A percentile compares a stretch with the other conserved stretches of the same genome.
These are phyloP conservation scores for Glonium stellatum DNA, from an alignment of 495 filamentous ascomycete species.

Conservation along the genomic window DNA sequence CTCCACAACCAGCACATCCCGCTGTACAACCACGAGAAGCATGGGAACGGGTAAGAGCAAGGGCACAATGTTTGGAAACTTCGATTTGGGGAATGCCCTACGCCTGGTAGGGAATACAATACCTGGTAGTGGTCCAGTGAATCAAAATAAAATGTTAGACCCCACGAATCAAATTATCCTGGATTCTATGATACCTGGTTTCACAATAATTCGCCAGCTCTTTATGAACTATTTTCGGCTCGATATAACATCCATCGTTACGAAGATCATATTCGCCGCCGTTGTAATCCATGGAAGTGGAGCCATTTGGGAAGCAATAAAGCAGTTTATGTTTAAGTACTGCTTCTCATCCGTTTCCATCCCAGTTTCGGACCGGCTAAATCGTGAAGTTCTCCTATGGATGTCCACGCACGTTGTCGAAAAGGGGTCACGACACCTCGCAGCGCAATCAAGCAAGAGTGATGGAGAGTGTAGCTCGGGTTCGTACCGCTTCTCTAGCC, in stretches of 20 bases:
- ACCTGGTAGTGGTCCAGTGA: not conserved
- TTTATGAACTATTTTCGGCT: not conserved
- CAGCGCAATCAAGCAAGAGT: not conserved
- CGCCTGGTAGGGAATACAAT: not conserved
- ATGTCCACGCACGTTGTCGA: constrained; percentile 11
- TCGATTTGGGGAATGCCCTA: not conserved
- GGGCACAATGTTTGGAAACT: not conserved
- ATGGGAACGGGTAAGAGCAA: too few species aligned
- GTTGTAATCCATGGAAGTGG: not conserved
- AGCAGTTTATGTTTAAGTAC: not conserved
- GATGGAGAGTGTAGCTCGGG: not conserved
- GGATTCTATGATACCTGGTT: not conserved
- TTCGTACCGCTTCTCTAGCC: not conserved
- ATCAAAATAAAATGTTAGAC: too few species aligned
- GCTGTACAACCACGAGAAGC: too few species aligned
- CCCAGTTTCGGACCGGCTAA: constrained; percentile 7
- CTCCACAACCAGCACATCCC: too few species aligned
- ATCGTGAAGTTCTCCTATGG: constrained; percentile 11
- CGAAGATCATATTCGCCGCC: not conserved
- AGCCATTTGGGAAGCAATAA: not conserved
- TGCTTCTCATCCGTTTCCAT: constrained; percentile 9
- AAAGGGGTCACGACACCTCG: not conserved
- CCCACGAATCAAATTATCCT: not conserved
- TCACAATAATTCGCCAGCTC: not conserved
- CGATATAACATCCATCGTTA: not conserved